Evolutionary conservation across 257 asterid genomes (phyloP).

Genomic region (Apocynum venetum): DNA sequence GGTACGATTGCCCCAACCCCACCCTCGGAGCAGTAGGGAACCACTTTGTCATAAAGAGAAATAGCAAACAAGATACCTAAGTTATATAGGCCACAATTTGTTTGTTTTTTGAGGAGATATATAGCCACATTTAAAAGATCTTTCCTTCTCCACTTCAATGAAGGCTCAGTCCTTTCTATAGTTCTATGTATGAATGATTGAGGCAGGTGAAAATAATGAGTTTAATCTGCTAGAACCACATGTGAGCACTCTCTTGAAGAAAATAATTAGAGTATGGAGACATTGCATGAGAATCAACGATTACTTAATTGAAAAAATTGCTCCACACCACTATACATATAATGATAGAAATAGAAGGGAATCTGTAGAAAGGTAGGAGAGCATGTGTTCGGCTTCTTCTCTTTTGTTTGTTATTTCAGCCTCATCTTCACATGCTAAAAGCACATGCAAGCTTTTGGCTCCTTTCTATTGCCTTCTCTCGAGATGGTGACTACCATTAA

Average conservation of each 20-base stretch:
- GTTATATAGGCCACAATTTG: too few species aligned
- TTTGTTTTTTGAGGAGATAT: too few species aligned
- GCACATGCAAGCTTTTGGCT: slow-evolving; percentile 39
- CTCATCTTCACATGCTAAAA: slow-evolving; percentile 40
- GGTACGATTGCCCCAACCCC: too few species aligned
- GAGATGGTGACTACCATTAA: slow-evolving; percentile 6
- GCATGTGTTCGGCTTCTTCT: slow-evolving; percentile 18
- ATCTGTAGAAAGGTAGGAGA: neutral
- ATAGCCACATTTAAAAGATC: neutral
- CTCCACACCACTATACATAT: neutral
- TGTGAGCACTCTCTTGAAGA: slow-evolving; percentile 15
- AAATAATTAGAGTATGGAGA: slow-evolving; percentile 2
- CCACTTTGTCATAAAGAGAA: too few species aligned
- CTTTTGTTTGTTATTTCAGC: slow-evolving; percentile 39
- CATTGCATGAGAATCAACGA: neutral
- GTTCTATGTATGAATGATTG: slow-evolving; percentile 30
- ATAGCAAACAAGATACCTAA: too few species aligned
- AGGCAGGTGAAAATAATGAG: slow-evolving; percentile 31
- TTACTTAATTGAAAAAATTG: neutral
- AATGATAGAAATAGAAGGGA: slow-evolving; percentile 1
- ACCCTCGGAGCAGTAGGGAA: too few species aligned
- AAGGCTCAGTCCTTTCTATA: neutral
- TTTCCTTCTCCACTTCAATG: neutral
- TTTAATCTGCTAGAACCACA: slow-evolving; percentile 13
- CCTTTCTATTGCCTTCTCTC: slow-evolving; percentile 17